phyloP scores from a whole-genome alignment of 768 basidiomycete genomes.

The Russula earlei region DNA sequence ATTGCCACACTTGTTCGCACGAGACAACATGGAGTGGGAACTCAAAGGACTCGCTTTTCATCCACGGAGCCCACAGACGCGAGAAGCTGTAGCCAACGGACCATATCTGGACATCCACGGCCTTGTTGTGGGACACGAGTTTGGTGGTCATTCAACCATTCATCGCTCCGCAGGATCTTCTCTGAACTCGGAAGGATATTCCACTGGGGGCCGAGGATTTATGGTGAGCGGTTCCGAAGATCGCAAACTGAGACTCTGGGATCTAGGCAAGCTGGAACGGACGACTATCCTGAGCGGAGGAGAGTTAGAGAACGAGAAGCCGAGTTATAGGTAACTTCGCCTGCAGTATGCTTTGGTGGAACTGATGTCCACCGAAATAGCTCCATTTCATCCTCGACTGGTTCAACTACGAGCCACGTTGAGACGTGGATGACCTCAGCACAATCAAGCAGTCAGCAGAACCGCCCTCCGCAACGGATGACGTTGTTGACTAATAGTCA shows the following conservation, averaged over 20 bases:
- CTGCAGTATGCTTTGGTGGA: not conserved
- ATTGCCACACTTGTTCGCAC: conserved; percentile 75
- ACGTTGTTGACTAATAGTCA: conserved; percentile 75
- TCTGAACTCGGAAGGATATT: conserved; percentile 13
- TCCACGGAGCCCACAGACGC: conserved; percentile 25
- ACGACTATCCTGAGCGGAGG: conserved; percentile 73
- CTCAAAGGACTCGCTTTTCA: conserved; percentile 15
- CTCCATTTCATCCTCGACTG: conserved; percentile 30
- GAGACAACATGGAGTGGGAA: conserved; percentile 35
- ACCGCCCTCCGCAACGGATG: conserved; percentile 65
- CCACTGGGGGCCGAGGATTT: conserved; percentile 43
- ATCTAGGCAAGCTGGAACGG: conserved; percentile 60
- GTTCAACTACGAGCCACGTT: conserved; percentile 43
- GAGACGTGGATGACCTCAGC: conserved; percentile 51
- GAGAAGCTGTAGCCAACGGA: conserved; percentile 27
- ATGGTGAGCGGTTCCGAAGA: conserved; percentile 89
- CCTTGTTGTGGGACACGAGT: conserved; percentile 63
- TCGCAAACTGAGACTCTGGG: conserved; percentile 80
- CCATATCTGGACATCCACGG: conserved; percentile 63
- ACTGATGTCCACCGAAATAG: conserved; percentile 20
- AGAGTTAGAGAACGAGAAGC: conserved; percentile 66
- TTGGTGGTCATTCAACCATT: conserved; percentile 55
- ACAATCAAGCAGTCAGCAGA: conserved; percentile 40
- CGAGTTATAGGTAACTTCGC: conserved; percentile 58
- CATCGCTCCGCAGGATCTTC: conserved; percentile 23